A percentile compares a stretch with the other conserved stretches of the same genome.
Evolutionary conservation across 371 early-diverging fungal species (phyloP).

Genomic region (Mortierella sp.): DNA sequence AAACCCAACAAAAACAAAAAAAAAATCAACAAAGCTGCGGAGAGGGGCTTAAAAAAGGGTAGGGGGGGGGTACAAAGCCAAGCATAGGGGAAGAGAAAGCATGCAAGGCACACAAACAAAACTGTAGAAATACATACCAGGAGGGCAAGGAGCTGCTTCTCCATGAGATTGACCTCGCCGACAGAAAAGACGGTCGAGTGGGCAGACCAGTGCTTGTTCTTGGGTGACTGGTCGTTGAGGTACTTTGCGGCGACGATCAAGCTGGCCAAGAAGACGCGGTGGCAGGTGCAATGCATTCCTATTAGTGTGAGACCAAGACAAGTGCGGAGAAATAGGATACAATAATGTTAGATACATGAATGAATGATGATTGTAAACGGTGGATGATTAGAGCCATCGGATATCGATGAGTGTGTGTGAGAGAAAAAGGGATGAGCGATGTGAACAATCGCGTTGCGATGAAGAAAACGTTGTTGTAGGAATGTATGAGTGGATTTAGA

Average conservation of each 20-base stretch:
- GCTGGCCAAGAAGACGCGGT: conserved; percentile 83
- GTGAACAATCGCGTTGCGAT: neutral
- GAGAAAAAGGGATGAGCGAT: neutral
- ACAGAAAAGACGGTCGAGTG: conserved; percentile 77
- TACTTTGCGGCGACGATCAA: conserved; percentile 82
- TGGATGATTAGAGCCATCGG: neutral
- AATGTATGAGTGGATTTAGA: neutral
- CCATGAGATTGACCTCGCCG: conserved; percentile 86
- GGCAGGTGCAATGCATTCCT: conserved; percentile 85
- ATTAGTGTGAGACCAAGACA: neutral
- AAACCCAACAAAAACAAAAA: conserved; percentile 8
- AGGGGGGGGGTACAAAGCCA: neutral
- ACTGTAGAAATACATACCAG: conserved; percentile 35
- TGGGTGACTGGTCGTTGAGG: conserved; percentile 82
- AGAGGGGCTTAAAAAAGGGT: neutral
- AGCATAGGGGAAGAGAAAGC: neutral
- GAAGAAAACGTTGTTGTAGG: neutral
- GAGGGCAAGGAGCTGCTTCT: conserved; percentile 81
- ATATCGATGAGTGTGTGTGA: neutral
- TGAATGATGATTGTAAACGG: neutral
- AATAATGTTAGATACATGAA: neutral
- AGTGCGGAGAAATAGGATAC: neutral
- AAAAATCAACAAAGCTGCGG: conserved; percentile 6
- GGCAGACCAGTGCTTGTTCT: conserved; percentile 85
- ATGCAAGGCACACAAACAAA: neutral